These are phyloP conservation scores for Tubosaeta sp. DNA, from an alignment of 768 basidiomycete genomes.

Conservation along the genomic window DNA sequence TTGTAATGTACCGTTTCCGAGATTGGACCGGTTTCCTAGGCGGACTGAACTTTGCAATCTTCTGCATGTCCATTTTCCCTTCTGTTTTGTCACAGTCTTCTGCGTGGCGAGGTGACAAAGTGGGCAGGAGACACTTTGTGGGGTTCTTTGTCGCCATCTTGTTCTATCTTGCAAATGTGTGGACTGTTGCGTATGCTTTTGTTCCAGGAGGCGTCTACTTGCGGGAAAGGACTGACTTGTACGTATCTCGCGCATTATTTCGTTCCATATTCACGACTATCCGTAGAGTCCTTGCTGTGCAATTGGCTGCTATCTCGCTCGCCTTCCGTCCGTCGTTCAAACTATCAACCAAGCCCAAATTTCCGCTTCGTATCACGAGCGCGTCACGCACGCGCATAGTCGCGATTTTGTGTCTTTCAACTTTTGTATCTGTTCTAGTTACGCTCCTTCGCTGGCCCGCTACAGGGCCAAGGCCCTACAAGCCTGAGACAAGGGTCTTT, in stretches of 20 bases:
- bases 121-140: slow-evolving; percentile 48
- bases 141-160: slow-evolving; percentile 61
- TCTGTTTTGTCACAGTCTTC: slow-evolving; percentile 47
- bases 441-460: slow-evolving; percentile 54
- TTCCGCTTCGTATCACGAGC: slow-evolving; percentile 13
- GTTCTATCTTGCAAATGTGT: slow-evolving; percentile 64
- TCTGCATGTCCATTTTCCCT: slow-evolving; percentile 63
- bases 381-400: slow-evolving; percentile 28
- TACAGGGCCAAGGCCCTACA: slow-evolving; percentile 50
- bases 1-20: slow-evolving; percentile 52
- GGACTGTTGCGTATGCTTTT: slow-evolving; percentile 89
- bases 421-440: slow-evolving; percentile 46
- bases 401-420: slow-evolving; percentile 35
- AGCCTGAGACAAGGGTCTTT: slow-evolving; percentile 61
- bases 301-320: slow-evolving; percentile 47
- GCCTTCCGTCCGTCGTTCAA: slow-evolving; percentile 42
- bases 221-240: slow-evolving; percentile 75
- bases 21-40: slow-evolving; percentile 71
- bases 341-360: background rate
- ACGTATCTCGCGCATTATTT: slow-evolving; percentile 25
- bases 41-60: slow-evolving; percentile 58
- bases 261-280: background rate
- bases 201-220: slow-evolving; percentile 76
- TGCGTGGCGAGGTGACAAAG: slow-evolving; percentile 29
- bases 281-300: slow-evolving; percentile 49